phyloP scores from a whole-genome alignment of 2,329 filamentous ascomycete species.

The Penicillium sp. region DNA sequence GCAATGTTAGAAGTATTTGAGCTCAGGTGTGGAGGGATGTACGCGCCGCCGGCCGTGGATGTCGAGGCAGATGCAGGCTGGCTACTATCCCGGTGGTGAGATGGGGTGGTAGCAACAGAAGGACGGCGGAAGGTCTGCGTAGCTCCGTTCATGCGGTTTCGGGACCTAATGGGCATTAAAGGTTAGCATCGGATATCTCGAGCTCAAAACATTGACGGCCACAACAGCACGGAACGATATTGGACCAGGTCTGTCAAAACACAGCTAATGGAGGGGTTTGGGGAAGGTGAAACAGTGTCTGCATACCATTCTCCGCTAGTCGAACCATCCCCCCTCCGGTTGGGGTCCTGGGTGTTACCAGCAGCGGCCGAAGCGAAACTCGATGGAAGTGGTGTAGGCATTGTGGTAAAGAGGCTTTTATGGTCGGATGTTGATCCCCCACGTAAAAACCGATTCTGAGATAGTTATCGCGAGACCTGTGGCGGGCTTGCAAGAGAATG shows the following conservation, averaged over 20 bases:
- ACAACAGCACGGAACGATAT: not conserved
- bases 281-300: conserved; percentile 6
- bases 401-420: conserved; percentile 28
- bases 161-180: conserved; percentile 42
- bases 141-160: conserved; percentile 54
- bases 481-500: conserved; percentile 16
- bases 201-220: conserved; percentile 6
- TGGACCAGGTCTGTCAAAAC: not conserved
- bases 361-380: conserved; percentile 78
- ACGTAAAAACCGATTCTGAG: conserved; percentile 17
- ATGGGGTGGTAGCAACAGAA: conserved; percentile 50
- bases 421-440: conserved; percentile 20
- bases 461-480: conserved; percentile 21
- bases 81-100: conserved; percentile 39
- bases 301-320: conserved; percentile 64
- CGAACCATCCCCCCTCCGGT: conserved; percentile 49
- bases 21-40: conserved; percentile 55
- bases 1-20: conserved; percentile 39
- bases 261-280: not conserved
- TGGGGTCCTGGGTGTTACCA: conserved; percentile 58
- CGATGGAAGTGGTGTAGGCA: conserved; percentile 69
- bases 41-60: conserved; percentile 40
- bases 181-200: conserved; percentile 15
- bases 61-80: conserved; percentile 35
- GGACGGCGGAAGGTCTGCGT: conserved; percentile 60